Evolutionary conservation across 1,139 yeast species (phyloP), one percentile per base, ranked within the genome.

Genomic region (Wickerhamomyces sp.): DNA sequence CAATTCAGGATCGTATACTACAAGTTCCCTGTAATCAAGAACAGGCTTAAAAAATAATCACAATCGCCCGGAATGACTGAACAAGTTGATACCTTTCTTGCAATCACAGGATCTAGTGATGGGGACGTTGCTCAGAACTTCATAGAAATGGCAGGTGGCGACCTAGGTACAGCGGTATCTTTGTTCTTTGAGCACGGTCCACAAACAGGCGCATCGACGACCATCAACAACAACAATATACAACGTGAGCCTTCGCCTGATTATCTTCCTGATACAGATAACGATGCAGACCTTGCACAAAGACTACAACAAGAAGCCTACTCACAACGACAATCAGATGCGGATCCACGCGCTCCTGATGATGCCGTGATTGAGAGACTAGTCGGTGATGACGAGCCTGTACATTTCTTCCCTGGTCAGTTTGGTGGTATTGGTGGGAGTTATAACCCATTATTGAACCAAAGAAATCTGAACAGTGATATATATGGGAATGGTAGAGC

Each of bases 91-190:
- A 76, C 81, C 22, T 91, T 91, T 58, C 68, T 89, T 55, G 91
- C 93, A 23, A 82, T 93, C 37, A 88, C 98, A 0, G 87, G 87
- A 15, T 75, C 75, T 6, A 70, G 77, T 3, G 93, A 85, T 53
- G 70, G 75, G 2, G 70, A 70, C 3, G 65, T 75, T 21, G 98
- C 98, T 2, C 67, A 69, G 41, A 88, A 81, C 51, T 93, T 82
- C 55, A 61, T 93, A 30, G 89, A 82, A 21, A 78, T 89, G 61
- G 74, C 93, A 9, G 89, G 80, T 34, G 79, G 80, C 38, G 78
- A 87, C 54, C 58, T 91, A 30, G 96, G 89, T 42, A 74, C 78
- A 20, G 98, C 98, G 0, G 86, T 93, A 7, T 77, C 89, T 10
- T 64, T 93, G 32, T 93, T 65, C 59, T 79, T 85, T 66, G 98